Evolutionary conservation across 2,329 filamentous ascomycete species (phyloP).

Genomic region (Elsinoe australis): DNA sequence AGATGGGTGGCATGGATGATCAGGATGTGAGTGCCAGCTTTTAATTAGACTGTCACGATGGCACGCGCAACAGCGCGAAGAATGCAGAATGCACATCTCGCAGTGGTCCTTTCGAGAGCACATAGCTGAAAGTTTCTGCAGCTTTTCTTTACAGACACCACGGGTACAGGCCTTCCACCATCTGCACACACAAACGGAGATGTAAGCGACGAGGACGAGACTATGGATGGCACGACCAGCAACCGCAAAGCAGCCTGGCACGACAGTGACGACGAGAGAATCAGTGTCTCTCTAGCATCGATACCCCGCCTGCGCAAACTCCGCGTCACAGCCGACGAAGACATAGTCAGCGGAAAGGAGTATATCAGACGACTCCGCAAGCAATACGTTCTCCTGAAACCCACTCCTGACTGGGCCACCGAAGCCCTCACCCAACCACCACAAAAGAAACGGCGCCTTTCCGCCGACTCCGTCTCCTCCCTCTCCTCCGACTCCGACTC

Average conservation of each 20-base stretch:
- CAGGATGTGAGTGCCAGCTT: slow-evolving; percentile 36
- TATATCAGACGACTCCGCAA: slow-evolving; percentile 72
- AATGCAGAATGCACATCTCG: too few relatives aligned
- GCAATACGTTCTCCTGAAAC: slow-evolving; percentile 57
- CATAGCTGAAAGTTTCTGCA: slow-evolving; percentile 48
- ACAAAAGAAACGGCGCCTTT: slow-evolving; percentile 42
- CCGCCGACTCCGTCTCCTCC: slow-evolving; percentile 27
- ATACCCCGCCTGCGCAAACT: slow-evolving; percentile 74
- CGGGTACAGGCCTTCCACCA: slow-evolving; percentile 36
- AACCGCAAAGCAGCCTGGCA: slow-evolving; percentile 87
- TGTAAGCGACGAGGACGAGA: slow-evolving; percentile 36
- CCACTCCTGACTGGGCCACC: slow-evolving; percentile 54
- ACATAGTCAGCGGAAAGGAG: slow-evolving; percentile 76
- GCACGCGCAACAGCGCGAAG: too few relatives aligned
- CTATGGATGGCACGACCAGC: slow-evolving; percentile 35
- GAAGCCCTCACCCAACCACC: slow-evolving; percentile 36
- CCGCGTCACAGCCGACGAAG: slow-evolving; percentile 70
- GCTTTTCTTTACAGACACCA: slow-evolving; percentile 77
- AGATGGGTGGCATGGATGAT: slow-evolving; percentile 76
- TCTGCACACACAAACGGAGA: slow-evolving; percentile 33
- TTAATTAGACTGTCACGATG: not conserved
- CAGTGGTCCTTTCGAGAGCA: not conserved
- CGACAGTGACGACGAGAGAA: slow-evolving; percentile 89
- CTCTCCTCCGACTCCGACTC: slow-evolving; percentile 48
- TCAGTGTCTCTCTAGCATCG: slow-evolving; percentile 73